These are phyloP conservation scores for Vicia villosa DNA, from an alignment of 306 rosid genomes.

Conservation along the genomic window DNA sequence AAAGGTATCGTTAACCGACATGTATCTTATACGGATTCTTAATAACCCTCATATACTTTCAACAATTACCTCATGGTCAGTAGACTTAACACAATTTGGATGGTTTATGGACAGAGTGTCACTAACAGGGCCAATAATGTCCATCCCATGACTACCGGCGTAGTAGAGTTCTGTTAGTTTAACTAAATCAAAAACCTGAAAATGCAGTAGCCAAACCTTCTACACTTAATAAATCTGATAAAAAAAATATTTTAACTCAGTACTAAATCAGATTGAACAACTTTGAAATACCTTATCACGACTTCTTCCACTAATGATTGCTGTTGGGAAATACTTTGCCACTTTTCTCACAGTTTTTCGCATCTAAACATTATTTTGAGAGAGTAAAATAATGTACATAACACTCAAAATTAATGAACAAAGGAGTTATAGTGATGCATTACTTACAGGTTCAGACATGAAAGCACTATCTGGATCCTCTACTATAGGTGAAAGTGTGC, in stretches of 20 bases:
- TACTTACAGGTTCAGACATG: slow-evolving; percentile 74
- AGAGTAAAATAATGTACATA: background rate
- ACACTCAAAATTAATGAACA: slow-evolving; percentile 6
- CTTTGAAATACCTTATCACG: slow-evolving; percentile 66
- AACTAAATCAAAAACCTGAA: slow-evolving; percentile 82
- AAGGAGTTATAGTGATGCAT: background rate
- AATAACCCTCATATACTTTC: background rate
- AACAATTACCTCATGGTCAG: slow-evolving; percentile 52
- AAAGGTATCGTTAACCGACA: background rate
- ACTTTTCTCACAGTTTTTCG: slow-evolving; percentile 64
- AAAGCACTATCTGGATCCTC: slow-evolving; percentile 85
- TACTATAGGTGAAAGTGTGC: slow-evolving; percentile 94
- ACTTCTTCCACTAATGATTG: slow-evolving; percentile 91
- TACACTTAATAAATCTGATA: background rate
- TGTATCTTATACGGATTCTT: background rate
- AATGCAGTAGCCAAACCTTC: slow-evolving; percentile 19
- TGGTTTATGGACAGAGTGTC: slow-evolving; percentile 42
- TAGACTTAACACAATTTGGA: slow-evolving; percentile 58
- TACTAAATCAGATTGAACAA: background rate
- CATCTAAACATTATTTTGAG: slow-evolving; percentile 58
- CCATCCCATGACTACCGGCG: slow-evolving; percentile 99
- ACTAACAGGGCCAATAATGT: slow-evolving; percentile 70
- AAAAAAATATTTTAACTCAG: background rate
- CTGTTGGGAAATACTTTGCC: slow-evolving; percentile 74
- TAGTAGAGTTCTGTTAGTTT: slow-evolving; percentile 93